Evolutionary conservation across 371 early-diverging fungal species (phyloP).

Genomic region (Rhizopus microsporus): DNA sequence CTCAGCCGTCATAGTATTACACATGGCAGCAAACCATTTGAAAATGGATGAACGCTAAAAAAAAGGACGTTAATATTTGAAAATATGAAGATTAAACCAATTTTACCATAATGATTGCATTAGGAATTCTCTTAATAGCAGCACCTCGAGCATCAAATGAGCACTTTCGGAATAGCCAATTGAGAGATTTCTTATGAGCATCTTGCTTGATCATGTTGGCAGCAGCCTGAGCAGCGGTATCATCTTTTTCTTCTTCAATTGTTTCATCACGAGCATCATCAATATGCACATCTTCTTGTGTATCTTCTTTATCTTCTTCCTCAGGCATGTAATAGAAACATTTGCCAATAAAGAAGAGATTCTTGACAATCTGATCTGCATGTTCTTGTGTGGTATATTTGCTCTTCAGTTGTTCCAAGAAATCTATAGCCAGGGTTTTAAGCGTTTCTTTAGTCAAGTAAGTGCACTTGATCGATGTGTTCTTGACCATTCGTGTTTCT

Average conservation of each 20-base stretch:
- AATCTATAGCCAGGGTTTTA: conserved; percentile 55
- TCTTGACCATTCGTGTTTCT: conserved; percentile 44
- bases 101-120: conserved; percentile 51
- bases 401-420: conserved; percentile 77
- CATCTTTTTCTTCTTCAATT: conserved; percentile 23
- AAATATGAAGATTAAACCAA: background rate
- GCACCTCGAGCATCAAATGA: conserved; percentile 71
- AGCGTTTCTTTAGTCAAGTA: conserved; percentile 56
- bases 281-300: conserved; percentile 31
- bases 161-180: conserved; percentile 67
- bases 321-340: conserved; percentile 60
- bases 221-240: conserved; percentile 11
- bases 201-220: conserved; percentile 19
- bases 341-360: conserved; percentile 88
- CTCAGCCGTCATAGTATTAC: conserved; percentile 58
- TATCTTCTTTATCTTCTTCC: conserved; percentile 46
- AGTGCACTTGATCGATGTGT: conserved; percentile 18
- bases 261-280: conserved; percentile 33
- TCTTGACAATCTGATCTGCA: conserved; percentile 90
- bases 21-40: conserved; percentile 91
- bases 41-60: conserved; percentile 75
- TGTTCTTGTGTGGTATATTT: conserved; percentile 72
- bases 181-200: conserved; percentile 45
- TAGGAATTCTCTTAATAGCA: conserved; percentile 45
- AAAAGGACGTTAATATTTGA: background rate